Evolutionary conservation across 169 alveolate species (phyloP), one percentile per base, ranked within the genome.

Genomic region (Plasmodium berghei): DNA sequence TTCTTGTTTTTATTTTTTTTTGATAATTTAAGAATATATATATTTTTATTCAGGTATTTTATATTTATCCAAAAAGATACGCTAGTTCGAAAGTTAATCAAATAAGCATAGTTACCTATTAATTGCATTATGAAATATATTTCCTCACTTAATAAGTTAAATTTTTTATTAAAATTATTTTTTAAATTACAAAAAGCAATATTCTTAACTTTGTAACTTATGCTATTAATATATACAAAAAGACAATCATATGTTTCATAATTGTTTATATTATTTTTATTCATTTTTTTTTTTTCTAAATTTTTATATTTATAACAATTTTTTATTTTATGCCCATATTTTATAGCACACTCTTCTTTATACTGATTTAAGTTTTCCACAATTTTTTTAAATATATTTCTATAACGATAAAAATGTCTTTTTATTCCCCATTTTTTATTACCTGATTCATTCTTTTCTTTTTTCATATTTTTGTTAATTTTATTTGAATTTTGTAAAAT

Each of bases 61-160:
- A 80, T 55, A 28, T 80, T 80, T 14, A 54, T 18, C 90, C 90
- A 80, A 54, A 80, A 80, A 28, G 85, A 80, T 6, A 80, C 20
- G 1, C 42, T 1, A 28, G 28, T 80, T 58, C 48, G 26, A 61
- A 18, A 52, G 58, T 67, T 80, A 16, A 80, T 18, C 9, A 80
- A 40, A 59, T 52, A 80, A 24, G 22, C 90, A 54, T 80, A 67
- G 4, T 80, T 45, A 52, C 55, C 26, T 9, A 34, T 12, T 5
- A 80, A 14, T 2, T 54, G 54, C 63, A 80, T 18, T 1, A 80
- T 46, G 20, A 67, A 72, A 49, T 67, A 80, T 1, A 67, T 6
- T 16, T 80, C 90, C 0, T 61, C 26, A 6, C 12, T 46, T 16
- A 16, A 12, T 26, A 80, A 80, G 22, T 56, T 56, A 8, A 67